A percentile compares a stretch with the other conserved stretches of the same genome.
These are phyloP conservation scores for Uronychia binucleata DNA, from an alignment of 73 alveolate species.

Conservation along the genomic window DNA sequence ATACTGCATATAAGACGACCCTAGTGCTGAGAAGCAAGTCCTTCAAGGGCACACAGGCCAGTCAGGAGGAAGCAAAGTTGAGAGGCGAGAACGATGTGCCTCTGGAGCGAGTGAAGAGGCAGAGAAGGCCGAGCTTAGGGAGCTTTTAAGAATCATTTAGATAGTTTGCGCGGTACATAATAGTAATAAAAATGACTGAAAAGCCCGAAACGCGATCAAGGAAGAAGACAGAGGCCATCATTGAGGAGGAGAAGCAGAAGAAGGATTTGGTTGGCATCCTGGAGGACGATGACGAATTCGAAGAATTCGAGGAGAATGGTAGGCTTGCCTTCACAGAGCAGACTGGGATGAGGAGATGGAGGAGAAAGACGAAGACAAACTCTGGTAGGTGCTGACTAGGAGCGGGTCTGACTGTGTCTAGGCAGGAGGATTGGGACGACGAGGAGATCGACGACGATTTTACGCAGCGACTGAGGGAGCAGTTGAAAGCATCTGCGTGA, in stretches of 20 bases:
- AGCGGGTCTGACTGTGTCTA: not conserved
- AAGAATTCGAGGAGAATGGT: conserved; percentile 49
- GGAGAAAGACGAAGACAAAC: conserved; percentile 28
- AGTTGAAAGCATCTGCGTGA: not conserved
- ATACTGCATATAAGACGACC: too few relatives aligned
- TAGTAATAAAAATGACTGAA: not conserved
- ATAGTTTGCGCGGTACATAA: conserved; percentile 1
- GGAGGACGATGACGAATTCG: conserved; percentile 58
- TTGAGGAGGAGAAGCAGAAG: conserved; percentile 53
- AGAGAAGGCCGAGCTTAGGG: not conserved
- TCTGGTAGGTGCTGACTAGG: conserved; percentile 12
- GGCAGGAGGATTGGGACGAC: conserved; percentile 62
- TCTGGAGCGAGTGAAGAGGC: too few relatives aligned
- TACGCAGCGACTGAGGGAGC: conserved; percentile 33
- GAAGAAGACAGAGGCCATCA: conserved; percentile 53
- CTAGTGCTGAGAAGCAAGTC: too few relatives aligned
- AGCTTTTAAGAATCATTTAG: not conserved
- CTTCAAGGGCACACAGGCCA: too few relatives aligned
- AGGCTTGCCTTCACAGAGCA: conserved; percentile 11
- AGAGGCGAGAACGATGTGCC: too few relatives aligned
- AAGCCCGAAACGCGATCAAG: conserved; percentile 4
- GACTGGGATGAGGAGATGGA: conserved; percentile 33
- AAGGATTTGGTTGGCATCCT: conserved; percentile 40
- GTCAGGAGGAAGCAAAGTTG: too few relatives aligned
- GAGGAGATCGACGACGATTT: conserved; percentile 57